phyloP scores from a whole-genome alignment of 2,329 filamentous ascomycete genomes.

The Apiospora hydei region DNA sequence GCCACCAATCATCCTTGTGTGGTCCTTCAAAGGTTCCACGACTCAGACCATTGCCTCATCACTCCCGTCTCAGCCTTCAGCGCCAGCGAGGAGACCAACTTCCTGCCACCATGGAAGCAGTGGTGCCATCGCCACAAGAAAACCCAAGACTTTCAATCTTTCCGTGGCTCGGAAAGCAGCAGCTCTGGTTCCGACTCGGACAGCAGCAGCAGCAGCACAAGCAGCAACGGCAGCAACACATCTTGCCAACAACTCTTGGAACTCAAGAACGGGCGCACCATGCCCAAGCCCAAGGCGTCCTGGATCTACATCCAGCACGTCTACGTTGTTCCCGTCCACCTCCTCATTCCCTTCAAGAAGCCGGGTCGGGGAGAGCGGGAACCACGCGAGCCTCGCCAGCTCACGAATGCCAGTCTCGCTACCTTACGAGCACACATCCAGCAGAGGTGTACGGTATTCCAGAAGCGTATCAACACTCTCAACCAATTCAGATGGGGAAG shows the following conservation, averaged over 20 bases:
- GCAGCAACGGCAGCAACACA: not conserved
- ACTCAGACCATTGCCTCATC: not conserved
- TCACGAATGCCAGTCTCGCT: not conserved
- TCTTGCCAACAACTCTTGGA: not conserved
- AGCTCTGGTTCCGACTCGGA: not conserved
- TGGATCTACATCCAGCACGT: conserved; percentile 8
- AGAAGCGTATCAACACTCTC: not conserved
- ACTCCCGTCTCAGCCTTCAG: conserved; percentile 5
- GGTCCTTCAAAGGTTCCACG: not conserved
- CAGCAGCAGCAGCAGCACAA: not conserved
- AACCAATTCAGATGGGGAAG: not conserved
- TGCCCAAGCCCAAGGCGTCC: conserved; percentile 4
- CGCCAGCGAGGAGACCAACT: not conserved
- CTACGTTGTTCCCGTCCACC: not conserved
- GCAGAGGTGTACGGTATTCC: not conserved
- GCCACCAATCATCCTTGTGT: conserved; percentile 4
- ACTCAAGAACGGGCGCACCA: not conserved
- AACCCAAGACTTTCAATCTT: not conserved
- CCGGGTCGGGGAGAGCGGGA: not conserved
- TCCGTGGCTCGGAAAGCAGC: conserved; percentile 6
- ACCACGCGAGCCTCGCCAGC: not conserved
- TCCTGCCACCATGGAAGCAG: conserved; percentile 7
- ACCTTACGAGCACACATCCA: not conserved
- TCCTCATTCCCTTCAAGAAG: conserved; percentile 2
- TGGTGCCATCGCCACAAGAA: not conserved